Base-by-base conservation (phyloP, 805 yeast genomes). In the Metschnikowia continentalis region DNA sequence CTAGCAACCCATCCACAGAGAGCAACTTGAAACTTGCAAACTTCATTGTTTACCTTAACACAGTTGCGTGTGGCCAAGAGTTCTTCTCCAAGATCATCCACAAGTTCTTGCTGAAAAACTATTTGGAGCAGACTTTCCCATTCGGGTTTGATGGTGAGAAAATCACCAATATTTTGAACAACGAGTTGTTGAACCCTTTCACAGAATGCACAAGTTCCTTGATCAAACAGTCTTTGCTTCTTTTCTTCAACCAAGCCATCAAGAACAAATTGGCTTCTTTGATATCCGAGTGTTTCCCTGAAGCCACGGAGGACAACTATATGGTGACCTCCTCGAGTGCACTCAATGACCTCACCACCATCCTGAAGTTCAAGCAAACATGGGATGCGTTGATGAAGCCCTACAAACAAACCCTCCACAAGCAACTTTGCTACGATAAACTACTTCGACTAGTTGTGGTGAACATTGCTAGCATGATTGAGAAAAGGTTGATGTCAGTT, bases 331-430 rank as follows among this genome's bases (percentile, higher is more conserved):
- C 72, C 5, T 54, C 69, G 14, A 51, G 52, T 22, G 42, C 42
- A 10, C 55, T 70, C 42, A 67, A 68, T 52, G 76, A 71, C 49
- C 59, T 63, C 5, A 35, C 66, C 2, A 63, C 78, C 2, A 70
- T 79, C 23, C 48, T 62, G 19, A 75, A 70, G 40, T 89, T 91
- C 63, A 71, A 81, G 23, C 69, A 66, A 11, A 81, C 78, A 20
- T 90, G 96, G 96, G 78, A 77, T 43, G 59, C 72, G 0, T 59
- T 88, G 45, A 74, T 88, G 50, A 65, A 75, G 3, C 96, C 97
- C 3, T 88, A 84, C 61, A 74, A 72, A 47, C 80, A 79, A 54
- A 75, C 81, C 1, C 65, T 87, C 48, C 80, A 84, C 50, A 73
- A 78, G 13, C 48, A 60, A 5, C 70, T 73, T 5, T 80, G 83